These are phyloP conservation scores for Drechslerella stenobrocha DNA, from an alignment of 2,329 filamentous ascomycete genomes.

Conservation along the genomic window DNA sequence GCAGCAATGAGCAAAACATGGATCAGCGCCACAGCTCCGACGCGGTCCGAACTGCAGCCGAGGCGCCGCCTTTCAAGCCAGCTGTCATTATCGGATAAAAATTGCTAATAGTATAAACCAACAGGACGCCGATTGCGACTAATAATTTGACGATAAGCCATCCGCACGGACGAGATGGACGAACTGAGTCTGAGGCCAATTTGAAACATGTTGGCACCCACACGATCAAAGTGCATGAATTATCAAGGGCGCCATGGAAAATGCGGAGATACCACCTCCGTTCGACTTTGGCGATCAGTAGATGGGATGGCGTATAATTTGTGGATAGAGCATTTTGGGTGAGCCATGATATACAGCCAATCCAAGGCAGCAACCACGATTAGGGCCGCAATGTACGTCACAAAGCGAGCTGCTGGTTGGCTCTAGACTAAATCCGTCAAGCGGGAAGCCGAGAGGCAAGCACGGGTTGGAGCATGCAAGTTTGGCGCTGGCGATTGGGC, in stretches of 20 bases:
- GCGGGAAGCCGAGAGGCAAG: neutral
- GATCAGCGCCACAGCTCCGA: neutral
- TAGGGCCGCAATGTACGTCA: neutral
- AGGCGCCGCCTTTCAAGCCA: too few species aligned
- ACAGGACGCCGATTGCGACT: too few species aligned
- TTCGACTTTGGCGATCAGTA: neutral
- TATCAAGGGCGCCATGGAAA: neutral
- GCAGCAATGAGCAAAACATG: neutral
- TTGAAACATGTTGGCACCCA: too few species aligned
- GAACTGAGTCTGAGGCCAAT: too few species aligned
- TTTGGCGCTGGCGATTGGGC: conserved; percentile 4
- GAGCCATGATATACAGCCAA: neutral
- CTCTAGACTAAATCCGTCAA: conserved; percentile 4
- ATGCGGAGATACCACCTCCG: conserved; percentile 3
- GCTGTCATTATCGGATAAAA: too few species aligned
- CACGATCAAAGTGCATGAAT: too few species aligned
- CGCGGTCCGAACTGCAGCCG: neutral
- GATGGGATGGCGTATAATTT: conserved; percentile 2
- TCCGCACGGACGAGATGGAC: too few species aligned
- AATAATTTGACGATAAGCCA: too few species aligned
- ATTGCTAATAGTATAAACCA: too few species aligned
- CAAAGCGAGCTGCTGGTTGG: neutral
- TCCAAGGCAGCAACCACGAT: neutral
- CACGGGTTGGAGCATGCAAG: neutral
- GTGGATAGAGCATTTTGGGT: neutral